Evolutionary conservation across 208 protist genomes (phyloP).

Genomic region (Kentomonas sorsogonicus): DNA sequence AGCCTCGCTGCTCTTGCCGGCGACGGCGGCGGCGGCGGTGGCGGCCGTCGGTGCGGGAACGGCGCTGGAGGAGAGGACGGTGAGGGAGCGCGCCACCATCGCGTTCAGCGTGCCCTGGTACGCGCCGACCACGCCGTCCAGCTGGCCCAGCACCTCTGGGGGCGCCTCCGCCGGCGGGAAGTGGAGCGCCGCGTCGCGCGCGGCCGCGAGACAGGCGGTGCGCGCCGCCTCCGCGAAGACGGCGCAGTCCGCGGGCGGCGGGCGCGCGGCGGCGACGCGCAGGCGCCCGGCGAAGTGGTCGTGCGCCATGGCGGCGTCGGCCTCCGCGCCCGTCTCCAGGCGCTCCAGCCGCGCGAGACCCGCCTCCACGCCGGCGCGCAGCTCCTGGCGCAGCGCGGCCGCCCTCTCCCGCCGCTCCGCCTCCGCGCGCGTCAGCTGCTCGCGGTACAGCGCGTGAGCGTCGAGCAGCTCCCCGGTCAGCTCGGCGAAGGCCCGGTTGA

Average conservation of each 20-base stretch:
- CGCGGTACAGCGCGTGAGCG: constrained; percentile 11
- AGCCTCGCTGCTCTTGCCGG: background rate
- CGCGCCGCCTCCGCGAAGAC: constrained; percentile 43
- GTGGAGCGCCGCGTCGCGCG: constrained; percentile 23
- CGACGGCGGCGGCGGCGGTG: background rate
- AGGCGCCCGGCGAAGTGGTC: constrained; percentile 11
- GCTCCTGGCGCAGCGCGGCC: constrained; percentile 12
- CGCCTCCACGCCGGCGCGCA: constrained; percentile 25
- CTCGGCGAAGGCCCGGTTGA: constrained; percentile 20
- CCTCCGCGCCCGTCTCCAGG: constrained; percentile 8
- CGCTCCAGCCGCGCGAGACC: constrained; percentile 18
- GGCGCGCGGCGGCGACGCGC: constrained; percentile 1
- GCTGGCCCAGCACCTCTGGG: constrained; percentile 20
- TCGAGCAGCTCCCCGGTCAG: constrained; percentile 21
- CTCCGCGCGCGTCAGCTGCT: constrained; percentile 10
- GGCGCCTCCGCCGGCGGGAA: constrained; percentile 34
- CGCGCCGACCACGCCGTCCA: constrained; percentile 34
- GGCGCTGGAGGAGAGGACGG: constrained; percentile 15
- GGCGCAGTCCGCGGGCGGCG: constrained; percentile 14
- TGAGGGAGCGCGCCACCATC: constrained; percentile 17
- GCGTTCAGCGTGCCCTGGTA: constrained; percentile 18
- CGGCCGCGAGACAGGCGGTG: constrained; percentile 33
- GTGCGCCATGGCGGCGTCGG: constrained; percentile 18
- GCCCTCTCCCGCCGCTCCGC: constrained; percentile 4
- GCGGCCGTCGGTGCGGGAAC: background rate